Evolutionary conservation across 1,284 basidiomycete species (phyloP), one percentile per base, ranked within the genome.

Genomic region (Neonothopanus nambi): DNA sequence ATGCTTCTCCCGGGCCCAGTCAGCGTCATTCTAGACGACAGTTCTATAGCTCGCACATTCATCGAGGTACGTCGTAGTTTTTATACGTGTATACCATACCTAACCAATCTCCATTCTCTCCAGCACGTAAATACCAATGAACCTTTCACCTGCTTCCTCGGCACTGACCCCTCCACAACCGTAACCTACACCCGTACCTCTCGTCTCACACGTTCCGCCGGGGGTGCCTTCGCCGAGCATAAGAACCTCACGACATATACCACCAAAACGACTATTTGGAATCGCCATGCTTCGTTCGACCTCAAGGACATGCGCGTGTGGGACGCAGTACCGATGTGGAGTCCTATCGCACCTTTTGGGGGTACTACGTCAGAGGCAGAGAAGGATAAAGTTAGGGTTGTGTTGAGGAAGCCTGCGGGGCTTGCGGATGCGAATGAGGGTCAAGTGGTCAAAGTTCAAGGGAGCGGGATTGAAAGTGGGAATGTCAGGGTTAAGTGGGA

Each of bases 121-220:
- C 33, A 79, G 76, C 74, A 79, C 49, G 70, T 81, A 44, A 72
- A 71, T 54, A 72, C 72, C 0, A 71, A 74, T 9, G 81, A 82
- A 48, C 72, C 67, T 13, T 83, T 85, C 67, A 64, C 67, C 24
- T 82, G 80, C 65, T 77, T 77, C 5, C 73, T 85, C n/a, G 82
- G 82, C 18, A 67, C 73, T 21, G 82, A 84, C 63, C 59, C 75
- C 2, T 70, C 74, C 2, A 69, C 78, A 36, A 72, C 76, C 52
- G 69, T 84, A 36, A 72, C 73, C 28, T 82, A 80, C 65, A 60
- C 67, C 9, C 78, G 79, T 48, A 68, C 65, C 20, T 65, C 68
- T 21, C 68, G 67, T 39, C 69, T 67, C 4, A 64, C 65, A 46
- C 65, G 70, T 50, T 66, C 68, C 15, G 60, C 64, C 5, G 67